These are phyloP conservation scores for Fusarium redolens DNA, from an alignment of 2,329 filamentous ascomycete genomes.

Conservation along the genomic window DNA sequence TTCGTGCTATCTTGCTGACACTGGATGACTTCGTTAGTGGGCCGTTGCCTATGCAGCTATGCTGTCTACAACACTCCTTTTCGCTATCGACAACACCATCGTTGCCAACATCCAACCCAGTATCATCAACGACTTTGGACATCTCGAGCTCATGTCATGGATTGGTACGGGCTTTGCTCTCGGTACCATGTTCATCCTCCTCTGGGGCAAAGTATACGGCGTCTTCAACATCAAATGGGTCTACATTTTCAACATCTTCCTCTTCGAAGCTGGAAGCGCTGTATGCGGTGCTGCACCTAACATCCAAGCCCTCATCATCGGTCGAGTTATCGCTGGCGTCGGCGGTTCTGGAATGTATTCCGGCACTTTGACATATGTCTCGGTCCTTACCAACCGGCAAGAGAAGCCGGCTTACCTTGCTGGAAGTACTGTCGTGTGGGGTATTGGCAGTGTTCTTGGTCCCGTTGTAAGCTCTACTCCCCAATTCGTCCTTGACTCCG, in stretches of 20 bases:
- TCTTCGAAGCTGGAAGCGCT: not conserved
- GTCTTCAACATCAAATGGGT: not conserved
- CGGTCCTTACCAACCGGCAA: not conserved
- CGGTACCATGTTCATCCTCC: not conserved
- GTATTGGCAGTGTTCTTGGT: not conserved
- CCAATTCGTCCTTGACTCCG: accelerated
- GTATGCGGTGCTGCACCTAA: not conserved
- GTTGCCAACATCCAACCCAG: not conserved
- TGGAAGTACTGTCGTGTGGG: not conserved
- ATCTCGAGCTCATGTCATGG: not conserved
- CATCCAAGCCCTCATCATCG: not conserved
- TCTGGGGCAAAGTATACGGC: not conserved
- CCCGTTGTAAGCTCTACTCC: not conserved
- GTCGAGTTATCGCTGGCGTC: not conserved
- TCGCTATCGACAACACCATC: not conserved
- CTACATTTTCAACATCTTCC: not conserved
- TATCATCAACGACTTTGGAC: not conserved
- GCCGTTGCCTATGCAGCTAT: not conserved
- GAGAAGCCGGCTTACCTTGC: constrained; percentile 1
- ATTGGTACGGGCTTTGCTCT: not conserved
- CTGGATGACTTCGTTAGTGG: not conserved
- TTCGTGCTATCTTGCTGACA: accelerated
- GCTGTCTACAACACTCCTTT: not conserved
- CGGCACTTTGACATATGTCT: not conserved
- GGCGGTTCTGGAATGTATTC: constrained; percentile 3